These are phyloP conservation scores for Eutypa lata DNA, from an alignment of 2,329 filamentous ascomycete species.

Conservation along the genomic window DNA sequence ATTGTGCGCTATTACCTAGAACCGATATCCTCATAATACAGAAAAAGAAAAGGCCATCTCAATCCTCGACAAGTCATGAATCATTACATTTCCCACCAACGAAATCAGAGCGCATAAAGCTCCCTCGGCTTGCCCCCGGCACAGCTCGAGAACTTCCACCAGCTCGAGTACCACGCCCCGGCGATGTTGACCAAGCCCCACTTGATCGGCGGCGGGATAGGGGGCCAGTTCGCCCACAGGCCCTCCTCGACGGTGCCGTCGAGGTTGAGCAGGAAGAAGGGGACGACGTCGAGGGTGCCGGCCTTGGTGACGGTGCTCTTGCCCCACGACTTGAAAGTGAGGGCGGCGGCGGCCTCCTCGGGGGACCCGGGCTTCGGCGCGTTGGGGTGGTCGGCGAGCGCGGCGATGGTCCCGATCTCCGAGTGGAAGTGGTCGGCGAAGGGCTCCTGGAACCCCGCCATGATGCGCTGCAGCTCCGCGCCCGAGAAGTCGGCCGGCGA, in stretches of 20 bases:
- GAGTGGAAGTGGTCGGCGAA: constrained; percentile 55
- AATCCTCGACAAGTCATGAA: too few relatives aligned
- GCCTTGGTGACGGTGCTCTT: constrained; percentile 63
- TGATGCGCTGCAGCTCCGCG: constrained; percentile 43
- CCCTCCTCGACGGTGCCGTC: constrained; percentile 58
- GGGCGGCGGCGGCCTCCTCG: constrained; percentile 41
- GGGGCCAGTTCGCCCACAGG: constrained; percentile 61
- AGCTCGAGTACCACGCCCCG: constrained; percentile 51
- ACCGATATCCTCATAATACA: too few relatives aligned
- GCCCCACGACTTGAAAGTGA: constrained; percentile 58
- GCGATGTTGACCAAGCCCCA: constrained; percentile 60
- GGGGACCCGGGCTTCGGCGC: constrained; percentile 45
- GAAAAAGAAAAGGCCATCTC: too few relatives aligned
- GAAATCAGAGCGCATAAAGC: constrained; percentile 45
- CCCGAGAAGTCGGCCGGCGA: constrained; percentile 41
- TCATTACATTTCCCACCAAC: neutral
- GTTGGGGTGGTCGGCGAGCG: constrained; percentile 45
- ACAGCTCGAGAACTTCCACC: constrained; percentile 67
- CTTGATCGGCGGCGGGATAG: constrained; percentile 57
- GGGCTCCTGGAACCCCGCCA: constrained; percentile 47
- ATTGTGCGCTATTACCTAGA: too few relatives aligned
- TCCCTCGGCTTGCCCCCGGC: constrained; percentile 48
- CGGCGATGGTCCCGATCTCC: constrained; percentile 51
- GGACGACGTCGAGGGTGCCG: constrained; percentile 56
- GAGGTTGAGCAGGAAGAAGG: constrained; percentile 63